Evolutionary conservation across 805 yeast species (phyloP).

Genomic region (Kuraishia molischiana): DNA sequence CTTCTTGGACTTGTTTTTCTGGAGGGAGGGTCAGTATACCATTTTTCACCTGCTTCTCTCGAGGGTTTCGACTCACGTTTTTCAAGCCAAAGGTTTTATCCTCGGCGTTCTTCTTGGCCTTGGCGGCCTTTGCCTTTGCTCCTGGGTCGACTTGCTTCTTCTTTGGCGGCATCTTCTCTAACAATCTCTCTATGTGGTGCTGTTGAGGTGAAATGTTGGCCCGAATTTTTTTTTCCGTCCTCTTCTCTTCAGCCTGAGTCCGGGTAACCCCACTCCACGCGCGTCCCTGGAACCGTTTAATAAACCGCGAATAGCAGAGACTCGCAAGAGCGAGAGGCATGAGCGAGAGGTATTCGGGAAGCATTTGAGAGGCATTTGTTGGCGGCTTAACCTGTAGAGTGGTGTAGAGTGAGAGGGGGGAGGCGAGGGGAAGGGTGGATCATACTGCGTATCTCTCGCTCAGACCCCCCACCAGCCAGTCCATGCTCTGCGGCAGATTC

Average conservation of each 20-base stretch:
- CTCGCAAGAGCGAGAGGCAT: too few relatives aligned
- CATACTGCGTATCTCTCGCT: neutral
- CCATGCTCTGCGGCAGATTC: neutral
- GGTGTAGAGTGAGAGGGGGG: too few relatives aligned
- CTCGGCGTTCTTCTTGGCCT: conserved; percentile 53
- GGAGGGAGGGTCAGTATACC: neutral
- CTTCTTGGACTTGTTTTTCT: conserved; percentile 82
- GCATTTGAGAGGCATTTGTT: too few relatives aligned
- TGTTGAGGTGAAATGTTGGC: too few relatives aligned
- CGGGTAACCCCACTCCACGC: too few relatives aligned
- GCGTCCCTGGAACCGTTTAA: too few relatives aligned
- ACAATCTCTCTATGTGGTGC: too few relatives aligned
- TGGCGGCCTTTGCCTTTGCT: conserved; percentile 54
- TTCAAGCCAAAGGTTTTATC: conserved; percentile 94
- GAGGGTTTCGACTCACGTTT: conserved; percentile 26
- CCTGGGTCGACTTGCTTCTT: conserved; percentile 52
- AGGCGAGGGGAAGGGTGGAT: too few relatives aligned
- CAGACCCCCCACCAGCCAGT: neutral
- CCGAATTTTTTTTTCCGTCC: neutral
- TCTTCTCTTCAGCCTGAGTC: neutral
- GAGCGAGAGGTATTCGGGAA: too few relatives aligned
- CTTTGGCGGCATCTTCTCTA: conserved; percentile 69
- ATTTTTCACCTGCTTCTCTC: too few relatives aligned
- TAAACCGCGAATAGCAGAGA: too few relatives aligned
- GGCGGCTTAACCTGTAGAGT: too few relatives aligned